Evolutionary conservation across 2,329 filamentous ascomycete genomes (phyloP).

Genomic region (Bipolaris victoriae): DNA sequence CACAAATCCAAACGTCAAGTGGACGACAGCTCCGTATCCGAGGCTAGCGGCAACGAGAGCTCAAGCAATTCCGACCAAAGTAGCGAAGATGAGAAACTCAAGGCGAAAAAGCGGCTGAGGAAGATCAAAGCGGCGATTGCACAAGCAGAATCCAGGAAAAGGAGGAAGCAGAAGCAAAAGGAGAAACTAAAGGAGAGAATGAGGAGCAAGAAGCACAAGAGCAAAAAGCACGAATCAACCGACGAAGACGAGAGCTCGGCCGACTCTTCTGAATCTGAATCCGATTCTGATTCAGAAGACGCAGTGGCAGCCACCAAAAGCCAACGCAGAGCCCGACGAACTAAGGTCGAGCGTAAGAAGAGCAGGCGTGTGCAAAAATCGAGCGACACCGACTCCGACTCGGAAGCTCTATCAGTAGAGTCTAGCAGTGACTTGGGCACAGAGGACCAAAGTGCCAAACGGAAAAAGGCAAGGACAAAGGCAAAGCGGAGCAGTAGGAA

Average conservation of each 20-base stretch:
- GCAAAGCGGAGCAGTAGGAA: slow-evolving; percentile 29
- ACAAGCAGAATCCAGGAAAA: slow-evolving; percentile 22
- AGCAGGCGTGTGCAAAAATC: slow-evolving; percentile 31
- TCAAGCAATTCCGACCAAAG: slow-evolving; percentile 27
- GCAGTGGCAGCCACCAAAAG: slow-evolving; percentile 18
- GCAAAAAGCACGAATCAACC: slow-evolving; percentile 25
- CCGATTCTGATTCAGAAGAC: slow-evolving; percentile 20
- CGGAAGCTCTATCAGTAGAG: slow-evolving; percentile 20
- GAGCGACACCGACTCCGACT: slow-evolving; percentile 22
- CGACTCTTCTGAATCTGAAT: slow-evolving; percentile 26
- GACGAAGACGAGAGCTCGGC: slow-evolving; percentile 27
- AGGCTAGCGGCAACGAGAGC: slow-evolving; percentile 26
- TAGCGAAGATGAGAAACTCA: slow-evolving; percentile 31
- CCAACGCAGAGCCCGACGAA: slow-evolving; percentile 22
- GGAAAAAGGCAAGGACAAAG: slow-evolving; percentile 26
- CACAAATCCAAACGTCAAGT: slow-evolving; percentile 28
- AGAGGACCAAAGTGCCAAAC: slow-evolving; percentile 24
- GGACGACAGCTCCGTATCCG: slow-evolving; percentile 31
- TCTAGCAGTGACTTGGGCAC: slow-evolving; percentile 24
- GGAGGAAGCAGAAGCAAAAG: slow-evolving; percentile 31
- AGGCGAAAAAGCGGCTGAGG: slow-evolving; percentile 30
- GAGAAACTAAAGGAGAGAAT: slow-evolving; percentile 23
- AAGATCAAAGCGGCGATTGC: slow-evolving; percentile 22
- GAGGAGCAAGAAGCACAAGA: slow-evolving; percentile 24
- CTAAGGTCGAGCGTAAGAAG: slow-evolving; percentile 33